Conservation (phyloP, 495 filamentous ascomycete genomes). For the Bryoglossum gracile region DNA sequence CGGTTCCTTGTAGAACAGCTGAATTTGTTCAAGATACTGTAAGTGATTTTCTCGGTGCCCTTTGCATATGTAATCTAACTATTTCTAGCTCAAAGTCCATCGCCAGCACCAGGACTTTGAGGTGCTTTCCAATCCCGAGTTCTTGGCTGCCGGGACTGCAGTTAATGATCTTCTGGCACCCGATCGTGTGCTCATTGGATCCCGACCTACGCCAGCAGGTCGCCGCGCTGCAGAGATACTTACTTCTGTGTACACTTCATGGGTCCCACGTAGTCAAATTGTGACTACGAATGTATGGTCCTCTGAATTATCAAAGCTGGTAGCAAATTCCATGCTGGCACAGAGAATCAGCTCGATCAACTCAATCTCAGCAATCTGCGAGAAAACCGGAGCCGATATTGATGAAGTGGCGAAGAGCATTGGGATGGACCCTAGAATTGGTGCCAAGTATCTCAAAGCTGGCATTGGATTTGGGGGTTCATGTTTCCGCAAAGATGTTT, state of each 20-base stretch:
- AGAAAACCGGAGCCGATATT: slow-evolving; percentile 68
- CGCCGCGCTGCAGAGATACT: slow-evolving; percentile 54
- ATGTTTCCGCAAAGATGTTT: slow-evolving; percentile 78
- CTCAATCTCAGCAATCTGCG: slow-evolving; percentile 71
- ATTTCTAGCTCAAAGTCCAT: slow-evolving; percentile 50
- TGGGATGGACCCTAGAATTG: slow-evolving; percentile 65
- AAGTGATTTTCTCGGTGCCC: slow-evolving; percentile 60
- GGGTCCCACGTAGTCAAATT: slow-evolving; percentile 61
- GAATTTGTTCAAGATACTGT: slow-evolving; percentile 53
- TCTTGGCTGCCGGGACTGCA: slow-evolving; percentile 73
- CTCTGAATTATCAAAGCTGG: slow-evolving; percentile 72
- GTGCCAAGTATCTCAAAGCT: slow-evolving; percentile 66
- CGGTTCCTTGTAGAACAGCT: slow-evolving; percentile 73
- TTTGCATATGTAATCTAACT: slow-evolving; percentile 33
- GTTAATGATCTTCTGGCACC: slow-evolving; percentile 63
- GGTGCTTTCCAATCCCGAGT: slow-evolving; percentile 79
- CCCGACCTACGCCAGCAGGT: slow-evolving; percentile 47
- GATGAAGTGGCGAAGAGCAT: slow-evolving; percentile 64
- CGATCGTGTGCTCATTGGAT: slow-evolving; percentile 74
- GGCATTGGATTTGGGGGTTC: slow-evolving; percentile 75
- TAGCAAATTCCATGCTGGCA: slow-evolving; percentile 74
- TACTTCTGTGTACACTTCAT: slow-evolving; percentile 58
- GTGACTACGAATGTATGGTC: slow-evolving; percentile 72
- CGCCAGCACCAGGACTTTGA: slow-evolving; percentile 48
- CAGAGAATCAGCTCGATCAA: slow-evolving; percentile 83